These are phyloP conservation scores for Epichloe brachyelytri DNA, from an alignment of 2,329 filamentous ascomycete genomes.

Conservation along the genomic window DNA sequence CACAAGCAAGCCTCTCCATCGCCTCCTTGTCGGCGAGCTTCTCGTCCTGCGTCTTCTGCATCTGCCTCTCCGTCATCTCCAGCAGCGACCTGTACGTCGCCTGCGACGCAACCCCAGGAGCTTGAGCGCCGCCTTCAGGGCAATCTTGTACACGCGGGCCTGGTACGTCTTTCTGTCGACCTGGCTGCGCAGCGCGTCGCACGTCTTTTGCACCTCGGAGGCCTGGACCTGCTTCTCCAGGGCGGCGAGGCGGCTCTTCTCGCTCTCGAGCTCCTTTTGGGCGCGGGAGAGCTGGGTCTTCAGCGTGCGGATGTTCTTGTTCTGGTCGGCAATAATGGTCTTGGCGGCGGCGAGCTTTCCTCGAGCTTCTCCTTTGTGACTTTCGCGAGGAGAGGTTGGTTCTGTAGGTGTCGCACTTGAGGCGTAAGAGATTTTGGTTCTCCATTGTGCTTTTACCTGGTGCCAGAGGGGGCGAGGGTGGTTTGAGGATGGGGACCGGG, in stretches of 20 bases:
- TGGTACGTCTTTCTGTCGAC: background rate
- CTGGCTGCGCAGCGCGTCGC: background rate
- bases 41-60: background rate
- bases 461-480: background rate
- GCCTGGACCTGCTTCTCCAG: background rate
- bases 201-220: background rate
- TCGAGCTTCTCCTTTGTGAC: background rate
- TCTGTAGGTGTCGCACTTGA: background rate
- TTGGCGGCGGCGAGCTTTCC: background rate
- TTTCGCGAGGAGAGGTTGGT: background rate
- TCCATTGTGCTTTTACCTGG: background rate
- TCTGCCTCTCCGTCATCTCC: background rate
- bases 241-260: background rate
- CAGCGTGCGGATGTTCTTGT: background rate
- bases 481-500: background rate
- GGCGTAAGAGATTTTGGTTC: background rate
- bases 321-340: background rate
- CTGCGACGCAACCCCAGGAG: background rate
- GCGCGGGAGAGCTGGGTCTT: background rate
- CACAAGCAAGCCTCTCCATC: background rate
- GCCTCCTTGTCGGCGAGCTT: background rate
- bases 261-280: background rate
- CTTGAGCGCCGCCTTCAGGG: conserved; percentile 5
- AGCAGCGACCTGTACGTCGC: background rate
- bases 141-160: conserved; percentile 3